Evolutionary conservation across 768 basidiomycete species (phyloP).

Genomic region (Leccinum pellstonianum): DNA sequence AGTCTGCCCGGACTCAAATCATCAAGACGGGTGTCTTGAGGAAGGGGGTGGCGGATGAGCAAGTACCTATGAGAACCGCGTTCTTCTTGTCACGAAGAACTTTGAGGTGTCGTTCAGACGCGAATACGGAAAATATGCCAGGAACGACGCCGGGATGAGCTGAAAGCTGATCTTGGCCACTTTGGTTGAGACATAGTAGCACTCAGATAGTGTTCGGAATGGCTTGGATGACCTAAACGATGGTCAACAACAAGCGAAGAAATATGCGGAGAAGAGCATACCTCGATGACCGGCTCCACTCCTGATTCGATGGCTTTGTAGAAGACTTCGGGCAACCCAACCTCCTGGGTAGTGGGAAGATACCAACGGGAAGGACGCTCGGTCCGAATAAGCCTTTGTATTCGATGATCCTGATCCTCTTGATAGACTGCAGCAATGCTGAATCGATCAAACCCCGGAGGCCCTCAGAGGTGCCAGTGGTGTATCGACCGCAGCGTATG

Average conservation of each 20-base stretch:
- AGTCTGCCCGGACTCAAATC: slow-evolving; percentile 85
- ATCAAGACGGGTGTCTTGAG: slow-evolving; percentile 80
- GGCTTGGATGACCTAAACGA: slow-evolving; percentile 78
- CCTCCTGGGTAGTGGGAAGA: slow-evolving; percentile 88
- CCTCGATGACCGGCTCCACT: slow-evolving; percentile 86
- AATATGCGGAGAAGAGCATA: slow-evolving; percentile 29
- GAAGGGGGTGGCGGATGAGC: slow-evolving; percentile 89
- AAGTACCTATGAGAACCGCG: slow-evolving; percentile 81
- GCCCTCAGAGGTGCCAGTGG: slow-evolving; percentile 87
- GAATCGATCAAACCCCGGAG: slow-evolving; percentile 92
- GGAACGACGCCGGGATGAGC: slow-evolving; percentile 80
- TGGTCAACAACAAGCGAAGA: not conserved
- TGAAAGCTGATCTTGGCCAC: slow-evolving; percentile 78
- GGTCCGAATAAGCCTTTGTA: slow-evolving; percentile 83
- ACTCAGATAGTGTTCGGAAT: slow-evolving; percentile 93
- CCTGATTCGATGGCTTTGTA: slow-evolving; percentile 83
- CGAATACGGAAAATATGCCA: slow-evolving; percentile 82
- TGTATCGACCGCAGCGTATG: slow-evolving; percentile 89
- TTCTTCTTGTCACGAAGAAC: slow-evolving; percentile 91
- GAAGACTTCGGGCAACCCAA: slow-evolving; percentile 83
- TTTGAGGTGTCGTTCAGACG: slow-evolving; percentile 78
- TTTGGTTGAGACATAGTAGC: slow-evolving; percentile 86
- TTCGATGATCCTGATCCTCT: slow-evolving; percentile 88
- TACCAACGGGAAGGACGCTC: slow-evolving; percentile 81
- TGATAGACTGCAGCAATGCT: slow-evolving; percentile 77